Percentiles rank a stretch among this genome's conserved stretches.
These are phyloP conservation scores for Lentinula detonsa DNA, from an alignment of 768 basidiomycete genomes.

Conservation along the genomic window DNA sequence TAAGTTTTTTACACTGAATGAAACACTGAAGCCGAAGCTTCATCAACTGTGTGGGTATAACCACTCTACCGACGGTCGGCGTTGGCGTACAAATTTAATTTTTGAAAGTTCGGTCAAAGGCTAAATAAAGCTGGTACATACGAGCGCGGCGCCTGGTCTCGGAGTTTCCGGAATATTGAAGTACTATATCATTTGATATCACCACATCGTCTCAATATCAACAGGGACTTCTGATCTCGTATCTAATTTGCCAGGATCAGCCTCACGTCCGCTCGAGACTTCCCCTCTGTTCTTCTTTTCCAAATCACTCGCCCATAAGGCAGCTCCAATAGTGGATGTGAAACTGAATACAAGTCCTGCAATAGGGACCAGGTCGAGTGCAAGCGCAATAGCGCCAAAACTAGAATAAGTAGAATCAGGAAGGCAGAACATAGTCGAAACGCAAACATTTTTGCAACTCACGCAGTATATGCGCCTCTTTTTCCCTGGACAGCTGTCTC, in stretches of 20 bases:
- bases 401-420: slow-evolving; percentile 18
- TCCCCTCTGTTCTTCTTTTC: slow-evolving; percentile 29
- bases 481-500: slow-evolving; percentile 39
- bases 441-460: slow-evolving; percentile 14
- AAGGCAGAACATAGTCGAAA: neutral
- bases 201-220: neutral
- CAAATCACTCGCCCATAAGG: slow-evolving; percentile 66
- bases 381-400: slow-evolving; percentile 55
- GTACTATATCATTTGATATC: no score
- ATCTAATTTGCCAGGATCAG: neutral
- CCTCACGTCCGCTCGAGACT: neutral
- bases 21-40: no score
- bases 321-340: slow-evolving; percentile 63
- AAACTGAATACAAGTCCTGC: slow-evolving; percentile 54
- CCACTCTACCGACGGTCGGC: no score
- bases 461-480: slow-evolving; percentile 62
- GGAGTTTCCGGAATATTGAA: no score
- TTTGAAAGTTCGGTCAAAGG: no score
- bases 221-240: neutral
- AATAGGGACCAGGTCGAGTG: slow-evolving; percentile 56
- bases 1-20: no score
- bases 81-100: no score
- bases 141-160: no score
- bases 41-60: no score
- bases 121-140: no score